Evolutionary conservation across 2,329 filamentous ascomycete species (phyloP), one percentile per base, ranked within the genome.

Genomic region (Penicillium thymicola): DNA sequence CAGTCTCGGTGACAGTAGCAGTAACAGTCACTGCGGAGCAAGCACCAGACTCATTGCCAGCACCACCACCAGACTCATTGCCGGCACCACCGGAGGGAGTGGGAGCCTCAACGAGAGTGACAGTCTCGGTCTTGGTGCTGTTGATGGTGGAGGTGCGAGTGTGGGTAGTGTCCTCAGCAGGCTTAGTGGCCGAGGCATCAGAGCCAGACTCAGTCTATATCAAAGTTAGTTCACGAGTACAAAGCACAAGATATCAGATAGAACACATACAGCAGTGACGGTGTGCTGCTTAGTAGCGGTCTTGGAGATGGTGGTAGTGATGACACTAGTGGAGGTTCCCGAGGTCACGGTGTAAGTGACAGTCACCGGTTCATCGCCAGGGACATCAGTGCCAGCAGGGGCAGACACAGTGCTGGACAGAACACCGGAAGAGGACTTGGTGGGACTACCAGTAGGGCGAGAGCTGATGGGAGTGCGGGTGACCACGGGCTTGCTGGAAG

Each of bases 321-420:
- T 65, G 32, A 75, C 68, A 28, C 65, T 68, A 45, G 68, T 70
- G 5, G 70, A 69, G 23, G 66, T 65, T 40, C 74, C 74, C 43
- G 70, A 61, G 36, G 71, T 72, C 32, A 74, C 51, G n/a, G 74
- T 77, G 68, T 76, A 76, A 46, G 74, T 75, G 41, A 77, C 38
- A 32, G 37, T 48, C 56, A 34, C 25, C 10, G 54, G 44, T 25
- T 40, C 54, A 34, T 59, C 51, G 32, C 55, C 55, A 36, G 63
- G 48, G 14, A 59, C 55, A n/a, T 61, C 63, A 37, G 68, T 69
- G 54, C 61, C 60, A 36, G 67, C 58, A 47, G 66, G 60, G 36
- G 62, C 51, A 36, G 65, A 51, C 25, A 27, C 53, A 34, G 58
- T 44, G 56, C 49, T 51, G 40, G 30, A 37, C 25, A 51, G n/a